These are phyloP conservation scores for Chaetoscypha palmicola DNA, from an alignment of 2,329 filamentous ascomycete species.

Conservation along the genomic window DNA sequence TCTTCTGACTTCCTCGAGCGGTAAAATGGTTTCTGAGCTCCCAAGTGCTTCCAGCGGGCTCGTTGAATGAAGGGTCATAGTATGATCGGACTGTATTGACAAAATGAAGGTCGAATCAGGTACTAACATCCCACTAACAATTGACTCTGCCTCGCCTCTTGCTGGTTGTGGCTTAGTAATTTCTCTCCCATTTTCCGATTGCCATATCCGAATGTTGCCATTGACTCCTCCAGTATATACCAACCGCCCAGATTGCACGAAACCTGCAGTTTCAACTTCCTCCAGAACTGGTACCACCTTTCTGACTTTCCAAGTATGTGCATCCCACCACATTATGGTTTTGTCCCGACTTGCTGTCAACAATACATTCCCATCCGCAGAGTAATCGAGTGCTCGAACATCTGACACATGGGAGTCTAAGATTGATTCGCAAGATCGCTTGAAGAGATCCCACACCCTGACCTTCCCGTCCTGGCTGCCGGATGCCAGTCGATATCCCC, in stretches of 20 bases:
- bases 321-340: conserved; percentile 88
- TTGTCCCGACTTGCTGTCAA: conserved; percentile 88
- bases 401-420: conserved; percentile 93
- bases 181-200: conserved; percentile 68
- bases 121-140: conserved; percentile 65
- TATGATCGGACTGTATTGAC: conserved; percentile 84
- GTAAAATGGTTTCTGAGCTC: conserved; percentile 31
- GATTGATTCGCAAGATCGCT: conserved; percentile 68
- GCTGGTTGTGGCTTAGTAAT: conserved; percentile 65
- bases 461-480: conserved; percentile 93
- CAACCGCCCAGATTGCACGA: conserved; percentile 61
- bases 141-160: conserved; percentile 55
- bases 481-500: conserved; percentile 73
- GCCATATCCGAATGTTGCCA: conserved; percentile 78
- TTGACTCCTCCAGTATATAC: conserved; percentile 82
- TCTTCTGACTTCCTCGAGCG: conserved; percentile 49
- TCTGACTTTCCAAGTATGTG: conserved; percentile 72
- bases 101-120: conserved; percentile 63
- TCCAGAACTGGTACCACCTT: conserved; percentile 81
- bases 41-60: conserved; percentile 34
- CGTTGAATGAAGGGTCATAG: conserved; percentile 66
- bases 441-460: conserved; percentile 84
- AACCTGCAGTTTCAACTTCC: conserved; percentile 76
- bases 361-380: conserved; percentile 62
- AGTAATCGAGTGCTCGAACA: conserved; percentile 82